Base-by-base conservation (phyloP, 148 eudicot species). In the Fagopyrum tataricum region DNA sequence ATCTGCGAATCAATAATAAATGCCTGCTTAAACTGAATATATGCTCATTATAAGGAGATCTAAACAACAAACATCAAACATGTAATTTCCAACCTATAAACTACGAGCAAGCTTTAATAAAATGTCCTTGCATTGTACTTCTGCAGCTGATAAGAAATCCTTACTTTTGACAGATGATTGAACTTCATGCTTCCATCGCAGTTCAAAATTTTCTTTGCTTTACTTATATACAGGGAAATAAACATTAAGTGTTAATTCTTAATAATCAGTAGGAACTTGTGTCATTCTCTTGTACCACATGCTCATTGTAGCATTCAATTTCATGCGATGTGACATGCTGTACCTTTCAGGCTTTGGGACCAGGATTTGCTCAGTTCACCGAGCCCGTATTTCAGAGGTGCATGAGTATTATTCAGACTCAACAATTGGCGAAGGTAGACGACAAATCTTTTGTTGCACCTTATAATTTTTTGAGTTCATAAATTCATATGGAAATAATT, bases 321-420 rank as follows among this genome's bases (percentile, higher is more conserved):
- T 0, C 6, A 2, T 26, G 67, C 23, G 59, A 73, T 58, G 75
- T 83, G 81, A 83, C 52, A 24, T 68, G 67, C 67, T 6, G 18
- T 41, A 2, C 52, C 68, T 80, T 86, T 78, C 93, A 94, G 98
- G 98, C 97, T 61, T 74, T 94, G 84, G 97, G 98, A 53, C 79
- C 89, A 7, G 98, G 96, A 70, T 94, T 94, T 74, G 82, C 91
- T 58, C 97, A 85, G 70, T 94, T 94, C 85, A 93, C 98, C 44
- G 93, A 87, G 72, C 98, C 98, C 39, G 96, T 94, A 41, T 94
- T 89, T 74, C 93, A 88, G 90, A 91, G 98, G 87, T 94, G 98
- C 88, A 88, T 88, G 79, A 83, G 81, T 76, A 88, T 89, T 79
- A 85, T 94, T 82, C 98, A 94, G 86, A 84, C 89, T 47, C 98